Conservation (phyloP, 352 stramenopile species). For the Phytophthora pinifolia region DNA sequence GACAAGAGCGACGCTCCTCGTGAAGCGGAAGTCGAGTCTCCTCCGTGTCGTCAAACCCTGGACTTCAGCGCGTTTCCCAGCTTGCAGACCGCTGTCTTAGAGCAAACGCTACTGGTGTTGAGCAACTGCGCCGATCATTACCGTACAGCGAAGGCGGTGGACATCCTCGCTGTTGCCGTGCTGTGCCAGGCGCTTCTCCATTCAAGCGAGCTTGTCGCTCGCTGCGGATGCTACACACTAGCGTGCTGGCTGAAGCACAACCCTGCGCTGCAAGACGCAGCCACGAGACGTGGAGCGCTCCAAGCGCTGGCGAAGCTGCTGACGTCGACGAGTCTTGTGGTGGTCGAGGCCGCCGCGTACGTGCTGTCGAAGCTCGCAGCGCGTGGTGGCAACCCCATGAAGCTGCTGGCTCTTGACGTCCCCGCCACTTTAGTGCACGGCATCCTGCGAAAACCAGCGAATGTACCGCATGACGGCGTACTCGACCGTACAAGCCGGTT, state of each 20-base stretch:
- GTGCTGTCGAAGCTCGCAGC: slow-evolving; percentile 63
- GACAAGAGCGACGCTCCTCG: slow-evolving; percentile 27
- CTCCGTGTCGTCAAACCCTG: slow-evolving; percentile 28
- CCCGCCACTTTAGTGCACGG: slow-evolving; percentile 53
- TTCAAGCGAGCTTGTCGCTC: slow-evolving; percentile 67
- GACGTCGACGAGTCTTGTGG: slow-evolving; percentile 53
- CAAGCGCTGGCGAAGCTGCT: slow-evolving; percentile 59
- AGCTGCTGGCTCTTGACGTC: slow-evolving; percentile 62
- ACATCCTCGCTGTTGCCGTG: slow-evolving; percentile 57
- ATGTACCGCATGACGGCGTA: slow-evolving; percentile 46
- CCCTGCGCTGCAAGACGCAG: slow-evolving; percentile 40
- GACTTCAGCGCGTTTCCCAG: slow-evolving; percentile 63
- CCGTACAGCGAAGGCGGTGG: slow-evolving; percentile 36
- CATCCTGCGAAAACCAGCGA: slow-evolving; percentile 39
- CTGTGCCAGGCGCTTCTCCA: slow-evolving; percentile 55
- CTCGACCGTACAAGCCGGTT: slow-evolving; percentile 64
- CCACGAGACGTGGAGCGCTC: slow-evolving; percentile 45
- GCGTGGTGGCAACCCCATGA: slow-evolving; percentile 63
- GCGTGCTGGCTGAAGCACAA: slow-evolving; percentile 67
- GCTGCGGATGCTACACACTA: slow-evolving; percentile 69
- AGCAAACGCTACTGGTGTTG: slow-evolving; percentile 65
- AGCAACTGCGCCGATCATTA: slow-evolving; percentile 69
- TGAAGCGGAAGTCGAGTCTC: slow-evolving; percentile 8
- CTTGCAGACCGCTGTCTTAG: slow-evolving; percentile 56
- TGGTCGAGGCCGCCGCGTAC: slow-evolving; percentile 66